Percentiles rank a stretch among this genome's conserved stretches.
Conservation (phyloP, 257 asterid genomes). For the Solanum paucissectum region DNA sequence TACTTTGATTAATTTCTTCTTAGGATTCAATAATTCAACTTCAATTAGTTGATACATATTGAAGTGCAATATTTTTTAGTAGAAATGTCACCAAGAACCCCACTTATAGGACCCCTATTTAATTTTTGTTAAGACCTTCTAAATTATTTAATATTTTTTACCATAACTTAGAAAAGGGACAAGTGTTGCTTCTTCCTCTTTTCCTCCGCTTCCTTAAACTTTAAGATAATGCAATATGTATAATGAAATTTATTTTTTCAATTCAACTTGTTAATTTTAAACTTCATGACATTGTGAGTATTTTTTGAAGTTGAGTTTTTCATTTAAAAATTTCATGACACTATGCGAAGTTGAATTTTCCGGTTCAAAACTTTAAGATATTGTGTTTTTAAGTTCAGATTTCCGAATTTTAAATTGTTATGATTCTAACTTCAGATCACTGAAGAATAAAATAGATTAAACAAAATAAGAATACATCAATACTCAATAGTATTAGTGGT, state of each 20-base stretch:
- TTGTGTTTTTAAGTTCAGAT: background rate
- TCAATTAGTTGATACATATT: background rate
- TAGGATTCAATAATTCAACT: background rate
- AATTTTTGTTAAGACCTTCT: background rate
- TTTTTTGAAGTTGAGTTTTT: background rate
- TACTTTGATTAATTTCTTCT: background rate
- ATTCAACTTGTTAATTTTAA: background rate
- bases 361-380: background rate
- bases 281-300: background rate
- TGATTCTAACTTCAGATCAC: background rate
- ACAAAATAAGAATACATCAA: too few species aligned
- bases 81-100: background rate
- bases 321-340: background rate
- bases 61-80: background rate
- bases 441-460: background rate
- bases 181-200: background rate
- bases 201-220: background rate
- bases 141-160: background rate
- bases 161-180: background rate
- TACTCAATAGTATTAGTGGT: background rate
- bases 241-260: background rate
- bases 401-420: accelerated
- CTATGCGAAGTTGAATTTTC: background rate
- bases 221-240: background rate
- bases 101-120: background rate